Evolutionary conservation across 768 basidiomycete genomes (phyloP).

Genomic region (Tulasnella sp.): DNA sequence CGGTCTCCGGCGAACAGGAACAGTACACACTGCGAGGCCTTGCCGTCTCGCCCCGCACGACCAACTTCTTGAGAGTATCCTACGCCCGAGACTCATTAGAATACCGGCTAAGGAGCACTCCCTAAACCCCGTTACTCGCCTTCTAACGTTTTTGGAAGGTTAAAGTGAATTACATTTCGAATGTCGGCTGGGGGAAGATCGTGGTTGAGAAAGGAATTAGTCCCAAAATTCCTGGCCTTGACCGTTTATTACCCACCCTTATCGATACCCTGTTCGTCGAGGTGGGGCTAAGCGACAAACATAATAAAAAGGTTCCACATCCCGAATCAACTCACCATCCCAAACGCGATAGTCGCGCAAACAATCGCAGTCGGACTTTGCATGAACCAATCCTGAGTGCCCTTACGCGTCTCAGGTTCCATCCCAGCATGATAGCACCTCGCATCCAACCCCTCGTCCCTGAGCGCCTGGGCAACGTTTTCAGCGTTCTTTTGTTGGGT

Average conservation of each 20-base stretch:
- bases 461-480: conserved; percentile 38
- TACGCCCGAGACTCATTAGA: background rate
- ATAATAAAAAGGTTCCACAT: background rate
- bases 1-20: conserved; percentile 45
- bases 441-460: conserved; percentile 34
- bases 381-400: conserved; percentile 43
- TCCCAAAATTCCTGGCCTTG: background rate
- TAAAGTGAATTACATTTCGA: conserved; percentile 41
- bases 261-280: conserved; percentile 38
- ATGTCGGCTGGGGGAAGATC: conserved; percentile 17
- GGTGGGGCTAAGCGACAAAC: background rate
- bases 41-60: conserved; percentile 43
- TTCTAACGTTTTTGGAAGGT: conserved; percentile 47
- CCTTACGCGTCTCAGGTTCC: conserved; percentile 37
- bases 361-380: conserved; percentile 40
- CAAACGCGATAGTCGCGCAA: conserved; percentile 46
- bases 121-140: conserved; percentile 31
- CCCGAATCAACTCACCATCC: conserved; percentile 34
- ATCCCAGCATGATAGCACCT: conserved; percentile 45
- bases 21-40: conserved; percentile 45
- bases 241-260: conserved; percentile 33
- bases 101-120: background rate
- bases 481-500: conserved; percentile 44
- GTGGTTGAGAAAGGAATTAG: background rate
- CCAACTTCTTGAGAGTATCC: conserved; percentile 45